Evolutionary conservation across 2,329 filamentous ascomycete species (phyloP).

Genomic region (Neospermospora avenae): DNA sequence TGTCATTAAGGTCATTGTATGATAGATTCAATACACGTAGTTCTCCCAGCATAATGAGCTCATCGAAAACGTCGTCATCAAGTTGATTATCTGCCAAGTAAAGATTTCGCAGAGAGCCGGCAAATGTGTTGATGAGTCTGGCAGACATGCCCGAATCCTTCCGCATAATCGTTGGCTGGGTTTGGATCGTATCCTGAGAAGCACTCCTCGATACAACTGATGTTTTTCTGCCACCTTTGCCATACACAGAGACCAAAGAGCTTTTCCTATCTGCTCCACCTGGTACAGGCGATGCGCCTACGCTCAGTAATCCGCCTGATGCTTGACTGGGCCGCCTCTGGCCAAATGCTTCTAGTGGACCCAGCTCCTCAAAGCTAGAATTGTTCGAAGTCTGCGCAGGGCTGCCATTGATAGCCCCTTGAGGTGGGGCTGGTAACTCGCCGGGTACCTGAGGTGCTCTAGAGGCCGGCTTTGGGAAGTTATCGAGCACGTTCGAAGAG

Average conservation of each 20-base stretch:
- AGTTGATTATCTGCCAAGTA: constrained; percentile 92
- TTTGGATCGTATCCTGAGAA: constrained; percentile 43
- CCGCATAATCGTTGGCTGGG: constrained; percentile 50
- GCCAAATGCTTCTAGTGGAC: constrained; percentile 58
- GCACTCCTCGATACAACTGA: constrained; percentile 72
- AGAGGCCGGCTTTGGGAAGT: constrained; percentile 82
- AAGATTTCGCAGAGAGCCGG: constrained; percentile 76
- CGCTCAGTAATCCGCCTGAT: constrained; percentile 71
- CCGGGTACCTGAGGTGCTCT: constrained; percentile 61
- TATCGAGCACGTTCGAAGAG: constrained; percentile 88
- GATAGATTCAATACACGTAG: constrained; percentile 87
- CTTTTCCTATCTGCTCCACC: constrained; percentile 66
- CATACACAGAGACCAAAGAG: constrained; percentile 78
- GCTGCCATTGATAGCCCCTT: constrained; percentile 16
- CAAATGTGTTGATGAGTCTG: constrained; percentile 81
- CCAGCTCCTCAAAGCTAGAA: constrained; percentile 76
- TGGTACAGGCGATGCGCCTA: constrained; percentile 68
- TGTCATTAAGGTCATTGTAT: constrained; percentile 90
- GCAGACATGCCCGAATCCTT: constrained; percentile 90
- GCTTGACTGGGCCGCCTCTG: constrained; percentile 79
- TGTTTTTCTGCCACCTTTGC: constrained; percentile 77
- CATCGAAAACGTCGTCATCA: constrained; percentile 92
- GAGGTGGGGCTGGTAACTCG: constrained; percentile 36
- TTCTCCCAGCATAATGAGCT: constrained; percentile 78
- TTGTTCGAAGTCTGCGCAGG: constrained; percentile 47